Percentiles rank a stretch among this genome's conserved stretches.
Conservation (phyloP, 345 rosid species). For the Acer campestre region DNA sequence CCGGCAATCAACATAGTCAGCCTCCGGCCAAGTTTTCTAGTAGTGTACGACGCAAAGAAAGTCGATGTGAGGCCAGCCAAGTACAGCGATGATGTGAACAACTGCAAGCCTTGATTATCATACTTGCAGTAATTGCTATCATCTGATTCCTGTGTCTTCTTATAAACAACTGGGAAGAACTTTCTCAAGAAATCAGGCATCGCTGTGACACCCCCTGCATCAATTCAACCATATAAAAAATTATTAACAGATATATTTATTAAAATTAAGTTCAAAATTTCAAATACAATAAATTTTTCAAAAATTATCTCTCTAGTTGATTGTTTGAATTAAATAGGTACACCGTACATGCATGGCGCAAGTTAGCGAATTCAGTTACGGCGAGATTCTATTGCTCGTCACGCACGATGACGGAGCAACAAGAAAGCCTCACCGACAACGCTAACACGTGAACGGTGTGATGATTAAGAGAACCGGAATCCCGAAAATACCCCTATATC, state of each 20-base stretch:
- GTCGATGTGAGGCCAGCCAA: constrained; percentile 87
- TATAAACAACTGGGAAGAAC: constrained; percentile 78
- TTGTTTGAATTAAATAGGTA: too few species aligned
- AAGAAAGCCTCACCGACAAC: not conserved
- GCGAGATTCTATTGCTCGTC: not conserved
- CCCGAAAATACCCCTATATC: not conserved
- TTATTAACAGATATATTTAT: not conserved
- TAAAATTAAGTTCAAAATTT: too few species aligned
- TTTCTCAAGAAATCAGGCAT: constrained; percentile 79
- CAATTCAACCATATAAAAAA: not conserved
- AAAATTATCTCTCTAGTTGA: too few species aligned
- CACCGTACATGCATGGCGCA: not conserved
- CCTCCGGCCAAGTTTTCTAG: constrained; percentile 75
- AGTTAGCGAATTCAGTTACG: not conserved
- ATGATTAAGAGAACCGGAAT: not conserved
- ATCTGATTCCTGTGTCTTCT: constrained; percentile 31
- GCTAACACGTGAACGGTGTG: not conserved
- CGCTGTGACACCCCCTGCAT: constrained; percentile 83
- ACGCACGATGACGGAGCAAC: not conserved
- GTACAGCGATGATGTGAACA: constrained; percentile 93
- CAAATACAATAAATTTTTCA: too few species aligned
- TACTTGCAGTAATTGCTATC: constrained; percentile 86
- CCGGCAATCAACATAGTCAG: constrained; percentile 95
- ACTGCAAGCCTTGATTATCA: constrained; percentile 84
- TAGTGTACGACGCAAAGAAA: constrained; percentile 93